A percentile compares a stretch with the other conserved stretches of the same genome.
Conservation (phyloP, 208 protist genomes). For the Trypanosoma boissoni region DNA sequence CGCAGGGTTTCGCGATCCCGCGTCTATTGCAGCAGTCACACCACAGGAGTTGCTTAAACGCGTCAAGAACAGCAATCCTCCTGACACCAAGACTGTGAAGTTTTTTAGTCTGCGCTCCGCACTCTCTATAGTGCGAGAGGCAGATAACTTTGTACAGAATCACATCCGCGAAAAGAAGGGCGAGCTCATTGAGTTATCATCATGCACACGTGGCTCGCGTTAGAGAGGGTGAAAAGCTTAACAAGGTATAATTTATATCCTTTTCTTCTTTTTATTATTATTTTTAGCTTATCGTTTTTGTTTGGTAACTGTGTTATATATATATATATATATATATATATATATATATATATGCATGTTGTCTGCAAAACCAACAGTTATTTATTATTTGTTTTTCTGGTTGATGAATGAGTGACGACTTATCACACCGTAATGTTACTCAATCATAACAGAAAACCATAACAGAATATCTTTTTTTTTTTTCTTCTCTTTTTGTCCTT, state of each 20-base stretch:
- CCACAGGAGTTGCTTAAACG: constrained; percentile 57
- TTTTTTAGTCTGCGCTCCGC: constrained; percentile 71
- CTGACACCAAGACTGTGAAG: constrained; percentile 58
- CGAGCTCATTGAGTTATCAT: constrained; percentile 59
- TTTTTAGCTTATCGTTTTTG: background rate
- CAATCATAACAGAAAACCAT: background rate
- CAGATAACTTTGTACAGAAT: constrained; percentile 48
- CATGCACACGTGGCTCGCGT: constrained; percentile 3
- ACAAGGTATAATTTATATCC: background rate
- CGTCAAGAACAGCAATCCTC: constrained; percentile 53
- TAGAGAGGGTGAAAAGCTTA: background rate
- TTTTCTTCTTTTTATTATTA: background rate
- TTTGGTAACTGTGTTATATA: no score
- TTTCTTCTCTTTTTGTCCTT: constrained; percentile 1
- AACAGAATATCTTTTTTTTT: background rate
- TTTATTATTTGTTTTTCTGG: constrained; percentile 1
- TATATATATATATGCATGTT: no score
- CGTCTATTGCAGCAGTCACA: constrained; percentile 45
- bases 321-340: no score
- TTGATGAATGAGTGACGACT: no score
- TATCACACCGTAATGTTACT: background rate
- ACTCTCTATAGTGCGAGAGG: constrained; percentile 54
- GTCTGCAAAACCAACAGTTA: no score
- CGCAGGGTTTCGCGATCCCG: constrained; percentile 62
- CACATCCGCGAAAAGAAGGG: constrained; percentile 70